phyloP scores from a whole-genome alignment of 2,329 filamentous ascomycete genomes.

The Tolypocladium sp. region DNA sequence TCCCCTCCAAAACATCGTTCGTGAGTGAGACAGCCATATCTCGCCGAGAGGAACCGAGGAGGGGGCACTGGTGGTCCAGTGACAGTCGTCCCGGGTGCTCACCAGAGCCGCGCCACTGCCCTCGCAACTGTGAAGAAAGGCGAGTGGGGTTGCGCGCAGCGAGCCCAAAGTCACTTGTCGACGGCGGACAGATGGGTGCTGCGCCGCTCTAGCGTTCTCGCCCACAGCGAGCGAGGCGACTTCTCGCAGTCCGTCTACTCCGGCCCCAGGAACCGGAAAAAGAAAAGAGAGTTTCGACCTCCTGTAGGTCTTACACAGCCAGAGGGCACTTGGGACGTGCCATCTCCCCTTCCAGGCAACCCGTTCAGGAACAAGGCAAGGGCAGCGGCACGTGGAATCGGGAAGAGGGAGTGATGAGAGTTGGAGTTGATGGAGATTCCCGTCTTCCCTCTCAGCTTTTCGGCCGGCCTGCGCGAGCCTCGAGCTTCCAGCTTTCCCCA shows the following conservation, averaged over 20 bases:
- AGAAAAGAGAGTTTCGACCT: conserved; percentile 4
- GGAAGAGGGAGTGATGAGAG: background rate
- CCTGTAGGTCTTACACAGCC: conserved; percentile 10
- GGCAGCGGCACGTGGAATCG: background rate
- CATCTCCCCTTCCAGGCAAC: background rate
- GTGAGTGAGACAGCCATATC: conserved; percentile 18
- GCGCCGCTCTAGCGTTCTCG: background rate
- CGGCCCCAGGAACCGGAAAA: conserved; percentile 2
- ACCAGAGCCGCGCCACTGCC: background rate
- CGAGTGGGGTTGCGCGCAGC: background rate
- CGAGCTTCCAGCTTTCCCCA: background rate
- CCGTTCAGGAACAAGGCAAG: conserved; percentile 1
- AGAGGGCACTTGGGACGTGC: conserved; percentile 2
- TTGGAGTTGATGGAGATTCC: background rate
- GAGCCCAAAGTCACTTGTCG: background rate
- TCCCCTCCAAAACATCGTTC: conserved; percentile 12
- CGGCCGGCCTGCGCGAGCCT: background rate
- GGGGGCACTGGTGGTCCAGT: background rate
- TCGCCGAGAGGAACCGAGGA: conserved; percentile 12
- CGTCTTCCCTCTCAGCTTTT: background rate
- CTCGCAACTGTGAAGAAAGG: background rate
- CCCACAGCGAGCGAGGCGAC: background rate
- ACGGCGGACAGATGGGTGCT: background rate
- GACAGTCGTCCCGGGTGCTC: background rate
- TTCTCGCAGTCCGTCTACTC: background rate